Percentiles rank a stretch among this genome's conserved stretches.
These are phyloP conservation scores for Mayamaea pseudoterrestris DNA, from an alignment of 108 stramenopile species.

Conservation along the genomic window DNA sequence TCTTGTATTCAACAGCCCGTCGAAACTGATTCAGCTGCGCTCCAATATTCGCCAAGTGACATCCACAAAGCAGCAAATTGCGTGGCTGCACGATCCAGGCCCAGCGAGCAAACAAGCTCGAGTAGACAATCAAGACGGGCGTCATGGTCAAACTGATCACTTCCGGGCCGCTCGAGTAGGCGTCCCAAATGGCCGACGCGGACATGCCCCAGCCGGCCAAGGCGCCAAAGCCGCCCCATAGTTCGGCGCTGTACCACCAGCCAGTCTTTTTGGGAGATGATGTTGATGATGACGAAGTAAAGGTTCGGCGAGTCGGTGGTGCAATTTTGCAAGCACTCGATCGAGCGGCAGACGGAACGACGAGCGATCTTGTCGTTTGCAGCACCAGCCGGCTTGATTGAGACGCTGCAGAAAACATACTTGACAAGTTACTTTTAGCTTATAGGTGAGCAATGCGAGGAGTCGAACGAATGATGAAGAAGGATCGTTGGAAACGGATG, in stretches of 20 bases:
- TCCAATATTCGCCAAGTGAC: slow-evolving; percentile 69
- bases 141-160: slow-evolving; percentile 82
- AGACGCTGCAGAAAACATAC: no score
- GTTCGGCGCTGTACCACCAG: slow-evolving; percentile 51
- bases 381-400: no score
- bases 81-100: slow-evolving; percentile 70
- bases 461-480: no score
- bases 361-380: no score
- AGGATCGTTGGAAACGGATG: no score
- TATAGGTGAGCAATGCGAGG: no score
- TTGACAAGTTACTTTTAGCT: no score
- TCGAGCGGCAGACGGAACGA: no score
- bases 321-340: no score
- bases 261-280: neutral
- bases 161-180: slow-evolving; percentile 59
- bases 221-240: slow-evolving; percentile 71
- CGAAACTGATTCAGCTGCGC: slow-evolving; percentile 77
- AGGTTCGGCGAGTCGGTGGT: no score
- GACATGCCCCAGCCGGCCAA: slow-evolving; percentile 87
- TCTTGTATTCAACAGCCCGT: slow-evolving; percentile 64
- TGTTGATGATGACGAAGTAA: no score
- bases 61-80: slow-evolving; percentile 49
- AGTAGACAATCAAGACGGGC: slow-evolving; percentile 72
- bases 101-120: slow-evolving; percentile 73
- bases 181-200: slow-evolving; percentile 80